Percentiles rank a stretch among this genome's conserved stretches.
Conservation (phyloP, 345 rosid species). For the Litchi chinensis region DNA sequence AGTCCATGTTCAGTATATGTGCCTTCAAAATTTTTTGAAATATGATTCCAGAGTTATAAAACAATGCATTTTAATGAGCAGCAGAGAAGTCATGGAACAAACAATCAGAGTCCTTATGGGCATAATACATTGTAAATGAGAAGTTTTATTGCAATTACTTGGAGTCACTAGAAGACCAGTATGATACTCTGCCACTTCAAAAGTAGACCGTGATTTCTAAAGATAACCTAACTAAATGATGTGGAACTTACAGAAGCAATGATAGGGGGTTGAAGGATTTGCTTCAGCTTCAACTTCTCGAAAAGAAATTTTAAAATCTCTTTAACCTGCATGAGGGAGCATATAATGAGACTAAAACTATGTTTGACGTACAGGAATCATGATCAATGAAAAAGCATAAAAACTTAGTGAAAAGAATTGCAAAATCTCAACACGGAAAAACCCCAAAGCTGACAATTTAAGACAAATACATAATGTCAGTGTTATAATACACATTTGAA, state of each 20-base stretch:
- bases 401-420: background rate
- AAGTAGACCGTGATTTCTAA: background rate
- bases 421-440: constrained; percentile 6
- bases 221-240: constrained; percentile 8
- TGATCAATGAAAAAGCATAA: constrained; percentile 5
- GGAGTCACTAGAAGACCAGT: background rate
- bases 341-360: constrained; percentile 17
- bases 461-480: background rate
- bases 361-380: background rate
- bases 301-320: constrained; percentile 53
- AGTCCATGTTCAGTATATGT: background rate
- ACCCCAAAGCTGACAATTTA: background rate
- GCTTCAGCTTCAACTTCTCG: constrained; percentile 93
- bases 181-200: constrained; percentile 6
- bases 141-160: background rate
- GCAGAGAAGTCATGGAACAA: background rate
- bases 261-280: constrained; percentile 90
- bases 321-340: constrained; percentile 54
- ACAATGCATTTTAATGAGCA: background rate
- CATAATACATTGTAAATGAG: background rate
- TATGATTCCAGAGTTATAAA: background rate
- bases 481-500: background rate
- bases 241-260: constrained; percentile 83
- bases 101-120: background rate
- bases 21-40: background rate